Evolutionary conservation across 208 protist genomes (phyloP), one percentile per base, ranked within the genome.

Genomic region (Trypanosoma avium): DNA sequence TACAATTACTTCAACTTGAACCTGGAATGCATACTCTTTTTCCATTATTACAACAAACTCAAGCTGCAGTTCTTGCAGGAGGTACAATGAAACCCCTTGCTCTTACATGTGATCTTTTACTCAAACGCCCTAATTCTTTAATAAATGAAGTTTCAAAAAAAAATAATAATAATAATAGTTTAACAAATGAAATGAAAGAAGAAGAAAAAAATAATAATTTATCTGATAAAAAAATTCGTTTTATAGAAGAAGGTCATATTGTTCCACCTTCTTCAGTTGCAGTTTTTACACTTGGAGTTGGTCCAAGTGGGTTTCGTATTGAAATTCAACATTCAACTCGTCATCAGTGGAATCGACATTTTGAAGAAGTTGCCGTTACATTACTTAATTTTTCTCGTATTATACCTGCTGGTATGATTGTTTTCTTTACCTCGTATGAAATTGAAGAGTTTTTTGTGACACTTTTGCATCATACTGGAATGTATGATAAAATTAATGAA

Each of bases 351-450:
- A 22, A 42, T 4, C 38, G 52, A 24, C 54, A 69, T 13, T 84
- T 92, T 36, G 46, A 45, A 1, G 87, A 90, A 55, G 55, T 98
- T 15, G 90, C 82, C 6, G 60, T 68, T 43, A 67, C 86, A 9
- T 52, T 99, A 13, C 35, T 97, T 13, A 98, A 98, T 61, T 65
- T 98, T 24, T 69, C 74, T 22, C 89, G 84, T 32, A 73, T 97
- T 29, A 73, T 98, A 15, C 88, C 89, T 15, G 95, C 89, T 1
- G 97, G 97, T 5, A 68, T 97, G 22, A 95, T 99, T 32, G 73
- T 90, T 27, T 99, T 98, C 68, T 98, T 98, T 52, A 86, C 92
- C 12, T 97, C 89, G 0, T 98, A 98, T 61, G 80, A 88, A 4
- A 79, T 94, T 67, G 84, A 94, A 57, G 69, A 86, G 22, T 49